phyloP scores from a whole-genome alignment of 2,329 filamentous ascomycete genomes.

The Colletotrichum tanaceti region DNA sequence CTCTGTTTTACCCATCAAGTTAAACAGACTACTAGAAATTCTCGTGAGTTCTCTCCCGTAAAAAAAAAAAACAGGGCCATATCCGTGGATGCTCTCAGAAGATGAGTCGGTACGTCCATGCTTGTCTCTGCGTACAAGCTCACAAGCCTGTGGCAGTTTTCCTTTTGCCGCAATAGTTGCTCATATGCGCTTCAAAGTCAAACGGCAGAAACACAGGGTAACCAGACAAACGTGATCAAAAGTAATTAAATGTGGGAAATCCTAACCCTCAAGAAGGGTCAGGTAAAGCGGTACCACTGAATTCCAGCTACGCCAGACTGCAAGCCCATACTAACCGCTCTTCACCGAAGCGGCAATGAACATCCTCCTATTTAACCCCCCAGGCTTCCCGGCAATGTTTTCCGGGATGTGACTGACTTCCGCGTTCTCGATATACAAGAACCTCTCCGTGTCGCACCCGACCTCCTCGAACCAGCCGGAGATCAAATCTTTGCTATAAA shows the following conservation, averaged over 20 bases:
- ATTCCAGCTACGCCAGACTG: no score
- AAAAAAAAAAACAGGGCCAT: no score
- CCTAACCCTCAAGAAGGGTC: not conserved
- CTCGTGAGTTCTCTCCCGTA: not conserved
- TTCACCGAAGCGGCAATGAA: slow-evolving; percentile 24
- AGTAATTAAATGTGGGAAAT: not conserved
- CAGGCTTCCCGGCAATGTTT: slow-evolving; percentile 4
- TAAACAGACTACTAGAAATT: not conserved
- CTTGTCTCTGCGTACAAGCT: no score
- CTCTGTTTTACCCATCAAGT: no score
- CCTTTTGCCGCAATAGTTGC: not conserved
- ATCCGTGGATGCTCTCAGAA: not conserved
- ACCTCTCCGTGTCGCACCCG: slow-evolving; percentile 59
- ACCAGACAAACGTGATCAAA: no score
- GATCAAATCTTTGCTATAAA: slow-evolving; percentile 44
- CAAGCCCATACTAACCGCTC: not conserved
- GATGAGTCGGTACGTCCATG: no score
- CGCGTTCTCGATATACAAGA: slow-evolving; percentile 27
- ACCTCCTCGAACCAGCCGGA: slow-evolving; percentile 42
- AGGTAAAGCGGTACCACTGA: not conserved
- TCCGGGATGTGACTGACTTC: slow-evolving; percentile 37
- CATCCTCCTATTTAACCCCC: slow-evolving; percentile 30
- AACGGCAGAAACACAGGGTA: not conserved
- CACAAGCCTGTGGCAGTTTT: not conserved
- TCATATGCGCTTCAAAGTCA: not conserved